phyloP scores from a whole-genome alignment of 2,329 filamentous ascomycete genomes.

The Aspergillus thermomutatus region DNA sequence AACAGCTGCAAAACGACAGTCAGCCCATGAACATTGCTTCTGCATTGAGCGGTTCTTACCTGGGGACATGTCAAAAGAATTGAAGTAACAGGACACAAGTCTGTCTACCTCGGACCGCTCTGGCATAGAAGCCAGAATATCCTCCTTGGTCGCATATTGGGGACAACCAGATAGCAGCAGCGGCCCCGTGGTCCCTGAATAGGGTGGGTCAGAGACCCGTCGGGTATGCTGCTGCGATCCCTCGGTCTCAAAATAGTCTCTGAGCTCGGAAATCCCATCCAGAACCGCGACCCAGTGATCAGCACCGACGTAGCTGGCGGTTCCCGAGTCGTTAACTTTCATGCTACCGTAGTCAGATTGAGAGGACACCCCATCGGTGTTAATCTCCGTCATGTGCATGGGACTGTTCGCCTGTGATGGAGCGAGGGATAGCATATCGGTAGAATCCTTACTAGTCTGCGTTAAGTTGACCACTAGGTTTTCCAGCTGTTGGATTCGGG shows the following conservation, averaged over 20 bases:
- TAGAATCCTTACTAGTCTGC: too few relatives aligned
- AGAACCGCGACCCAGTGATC: conserved; percentile 23
- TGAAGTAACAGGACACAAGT: conserved; percentile 23
- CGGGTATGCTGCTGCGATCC: conserved; percentile 8
- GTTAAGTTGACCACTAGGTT: background rate
- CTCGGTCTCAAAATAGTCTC: conserved; percentile 5
- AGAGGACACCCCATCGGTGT: background rate
- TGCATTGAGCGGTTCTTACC: too few relatives aligned
- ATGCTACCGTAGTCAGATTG: conserved; percentile 13
- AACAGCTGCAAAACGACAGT: too few relatives aligned
- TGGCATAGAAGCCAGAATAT: conserved; percentile 25
- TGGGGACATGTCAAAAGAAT: conserved; percentile 20
- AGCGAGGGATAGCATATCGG: too few relatives aligned
- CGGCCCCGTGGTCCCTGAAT: conserved; percentile 11
- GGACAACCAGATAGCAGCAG: conserved; percentile 15
- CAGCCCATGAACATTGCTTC: too few relatives aligned
- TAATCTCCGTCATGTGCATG: too few relatives aligned
- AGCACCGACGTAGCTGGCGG: conserved; percentile 19
- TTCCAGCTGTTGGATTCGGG: conserved; percentile 10
- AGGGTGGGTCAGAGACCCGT: background rate
- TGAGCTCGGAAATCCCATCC: conserved; percentile 16
- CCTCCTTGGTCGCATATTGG: conserved; percentile 11
- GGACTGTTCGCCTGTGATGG: too few relatives aligned
- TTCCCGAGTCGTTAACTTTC: conserved; percentile 12
- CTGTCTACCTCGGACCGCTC: conserved; percentile 18